Percentiles rank a stretch among this genome's conserved stretches.
Conservation (phyloP, 169 alveolate genomes). For the Plasmodium gaboni region DNA sequence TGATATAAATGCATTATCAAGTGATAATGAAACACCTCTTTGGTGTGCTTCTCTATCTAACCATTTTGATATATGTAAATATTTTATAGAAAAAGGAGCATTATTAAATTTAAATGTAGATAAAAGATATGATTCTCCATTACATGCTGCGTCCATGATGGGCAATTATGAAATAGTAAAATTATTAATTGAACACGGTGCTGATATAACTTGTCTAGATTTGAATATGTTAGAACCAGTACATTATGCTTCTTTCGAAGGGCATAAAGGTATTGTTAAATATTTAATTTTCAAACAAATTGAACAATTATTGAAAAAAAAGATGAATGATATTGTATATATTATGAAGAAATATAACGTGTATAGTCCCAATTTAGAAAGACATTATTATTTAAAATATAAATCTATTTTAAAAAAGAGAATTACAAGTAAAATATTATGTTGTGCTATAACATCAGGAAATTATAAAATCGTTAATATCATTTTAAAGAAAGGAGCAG, state of each 20-base stretch:
- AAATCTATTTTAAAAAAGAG: conserved; percentile 56
- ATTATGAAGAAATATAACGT: conserved; percentile 66
- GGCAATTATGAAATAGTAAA: conserved; percentile 78
- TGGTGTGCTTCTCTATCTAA: conserved; percentile 75
- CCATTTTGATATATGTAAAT: conserved; percentile 40
- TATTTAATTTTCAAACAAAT: conserved; percentile 47
- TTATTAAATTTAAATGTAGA: conserved; percentile 10
- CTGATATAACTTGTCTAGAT: conserved; percentile 74
- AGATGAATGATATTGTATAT: conserved; percentile 19
- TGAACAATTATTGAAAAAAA: conserved; percentile 14
- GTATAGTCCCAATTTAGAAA: conserved; percentile 32
- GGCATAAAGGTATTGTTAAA: conserved; percentile 74
- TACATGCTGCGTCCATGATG: conserved; percentile 84
- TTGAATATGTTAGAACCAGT: conserved; percentile 40
- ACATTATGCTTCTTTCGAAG: conserved; percentile 71
- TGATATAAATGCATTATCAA: conserved; percentile 51
- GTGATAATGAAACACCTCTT: conserved; percentile 58
- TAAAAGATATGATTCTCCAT: conserved; percentile 73
- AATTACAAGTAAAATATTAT: conserved; percentile 36
- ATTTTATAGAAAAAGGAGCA: conserved; percentile 41
- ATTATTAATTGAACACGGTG: conserved; percentile 66
- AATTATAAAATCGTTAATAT: conserved; percentile 31
- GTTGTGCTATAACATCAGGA: conserved; percentile 64
- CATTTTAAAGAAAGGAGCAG: conserved; percentile 64
- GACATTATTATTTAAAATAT: conserved; percentile 22